A percentile compares a stretch with the other conserved stretches of the same genome.
These are phyloP conservation scores for Triticum monococcum DNA, from an alignment of 176 grass and related monocot species.

Conservation along the genomic window DNA sequence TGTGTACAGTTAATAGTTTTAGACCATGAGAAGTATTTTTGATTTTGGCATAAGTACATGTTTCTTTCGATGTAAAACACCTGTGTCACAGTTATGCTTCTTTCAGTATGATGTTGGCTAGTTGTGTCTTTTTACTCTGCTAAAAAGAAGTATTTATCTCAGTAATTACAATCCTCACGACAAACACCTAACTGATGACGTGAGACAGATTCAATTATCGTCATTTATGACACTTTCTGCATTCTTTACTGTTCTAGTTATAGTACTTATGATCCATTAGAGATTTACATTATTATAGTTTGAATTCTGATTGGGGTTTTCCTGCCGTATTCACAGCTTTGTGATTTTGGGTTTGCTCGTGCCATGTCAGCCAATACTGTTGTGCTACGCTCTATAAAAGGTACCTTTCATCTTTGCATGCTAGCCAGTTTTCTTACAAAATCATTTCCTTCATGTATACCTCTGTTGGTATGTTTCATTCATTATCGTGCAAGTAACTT, in stretches of 20 bases:
- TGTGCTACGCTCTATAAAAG: conserved; percentile 94
- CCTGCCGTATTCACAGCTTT: conserved; percentile 64
- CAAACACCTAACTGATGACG: not conserved
- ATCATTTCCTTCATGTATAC: conserved; percentile 6
- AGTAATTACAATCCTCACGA: not conserved
- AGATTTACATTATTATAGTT: conserved; percentile 1
- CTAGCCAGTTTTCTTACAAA: not conserved
- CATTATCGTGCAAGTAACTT: not conserved
- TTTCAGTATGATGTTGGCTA: conserved; percentile 5
- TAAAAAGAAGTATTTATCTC: not conserved
- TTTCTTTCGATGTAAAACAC: not conserved
- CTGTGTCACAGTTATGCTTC: not conserved
- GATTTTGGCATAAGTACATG: not conserved
- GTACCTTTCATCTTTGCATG: conserved; percentile 36
- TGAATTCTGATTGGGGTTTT: not conserved
- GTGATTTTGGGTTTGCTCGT: conserved; percentile 98
- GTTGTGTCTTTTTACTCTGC: not conserved
- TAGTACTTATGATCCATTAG: conserved; percentile 16
- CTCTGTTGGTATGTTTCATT: not conserved
- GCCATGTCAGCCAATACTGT: conserved; percentile 98
- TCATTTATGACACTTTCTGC: not conserved
- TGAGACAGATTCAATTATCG: not conserved
- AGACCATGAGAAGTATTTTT: not conserved
- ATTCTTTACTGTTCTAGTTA: conserved; percentile 19
- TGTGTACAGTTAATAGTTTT: not conserved